Base-by-base conservation (phyloP, 257 asterid genomes). In the Lavandula angustifolia region DNA sequence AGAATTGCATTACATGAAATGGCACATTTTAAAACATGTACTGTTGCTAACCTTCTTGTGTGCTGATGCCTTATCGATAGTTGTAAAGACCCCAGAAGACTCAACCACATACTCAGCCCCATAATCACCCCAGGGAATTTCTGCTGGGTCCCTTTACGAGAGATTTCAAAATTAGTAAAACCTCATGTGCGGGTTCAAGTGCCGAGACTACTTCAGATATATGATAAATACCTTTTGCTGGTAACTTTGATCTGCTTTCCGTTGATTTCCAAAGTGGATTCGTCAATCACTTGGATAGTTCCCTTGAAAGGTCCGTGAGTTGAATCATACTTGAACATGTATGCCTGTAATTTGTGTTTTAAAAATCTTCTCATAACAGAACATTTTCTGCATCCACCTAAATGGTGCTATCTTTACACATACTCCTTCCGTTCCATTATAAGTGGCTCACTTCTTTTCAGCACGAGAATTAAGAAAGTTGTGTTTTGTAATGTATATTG, bases 261-360 rank as follows among this genome's bases (percentile, higher is more conserved):
- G 60, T 90, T 90, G 73, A 88, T 88, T 78, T 94, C 99, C 85
- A 94, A 63, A 37, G 96, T 90, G 68, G 96, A 75, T 6, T 84
- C 96, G 67, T 88, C 96, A 64, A 83, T 69, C 35, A 94, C 95
- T 44, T 60, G 73, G 75, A 94, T 72, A 51, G 85, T 80, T 64
- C 95, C 97, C 64, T 78, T 74, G 80, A 79, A 88, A 43, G 85
- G 87, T 62, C 99, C 98, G 52, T 94, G 99, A 53, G 99, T 94
- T 27, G 99, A 94, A 60, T 94, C 99, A 75, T 90, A 94, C 82
- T 94, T 94, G 68, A 88, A 82, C 98, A 94, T 87, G 87, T 94
- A 94, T 50, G 99, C 97, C 99, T 90, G 85, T 71, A 22, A 22
- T 22, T 29, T 13, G 3, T 7, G 5, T 13, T 53, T 9, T n/a